Conservation (phyloP, 129 eudicot genomes). For the Gnaphalium uliginosum region DNA sequence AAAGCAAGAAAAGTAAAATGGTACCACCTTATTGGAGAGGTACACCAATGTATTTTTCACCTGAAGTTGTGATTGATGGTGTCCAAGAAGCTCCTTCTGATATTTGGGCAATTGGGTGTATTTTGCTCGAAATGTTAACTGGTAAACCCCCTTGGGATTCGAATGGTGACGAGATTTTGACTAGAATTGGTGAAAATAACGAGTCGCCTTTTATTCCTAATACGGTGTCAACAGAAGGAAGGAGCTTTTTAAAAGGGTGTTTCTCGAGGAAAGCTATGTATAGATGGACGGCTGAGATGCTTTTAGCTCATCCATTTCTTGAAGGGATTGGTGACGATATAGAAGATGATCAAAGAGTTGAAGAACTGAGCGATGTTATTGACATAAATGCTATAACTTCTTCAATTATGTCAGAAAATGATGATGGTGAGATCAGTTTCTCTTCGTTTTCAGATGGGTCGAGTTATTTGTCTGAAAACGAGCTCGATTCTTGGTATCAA, state of each 20-base stretch:
- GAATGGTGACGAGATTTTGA: conserved; percentile 37
- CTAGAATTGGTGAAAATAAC: conserved; percentile 36
- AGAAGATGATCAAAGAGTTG: conserved; percentile 24
- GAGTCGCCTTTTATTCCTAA: conserved; percentile 49
- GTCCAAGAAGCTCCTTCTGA: conserved; percentile 47
- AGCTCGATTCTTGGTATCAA: conserved; percentile 31
- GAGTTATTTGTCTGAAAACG: conserved; percentile 21
- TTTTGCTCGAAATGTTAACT: conserved; percentile 42
- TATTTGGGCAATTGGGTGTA: conserved; percentile 48
- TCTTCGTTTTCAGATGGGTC: conserved; percentile 41
- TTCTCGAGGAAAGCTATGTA: conserved; percentile 57
- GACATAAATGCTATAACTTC: conserved; percentile 42
- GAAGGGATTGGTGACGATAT: conserved; percentile 54
- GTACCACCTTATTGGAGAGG: conserved; percentile 30
- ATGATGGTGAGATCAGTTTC: conserved; percentile 42
- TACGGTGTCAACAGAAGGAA: conserved; percentile 51
- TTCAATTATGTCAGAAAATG: conserved; percentile 32
- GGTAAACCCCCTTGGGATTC: conserved; percentile 37
- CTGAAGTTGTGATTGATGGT: conserved; percentile 36
- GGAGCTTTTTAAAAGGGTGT: conserved; percentile 65
- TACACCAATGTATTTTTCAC: conserved; percentile 20
- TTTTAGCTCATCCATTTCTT: conserved; percentile 38
- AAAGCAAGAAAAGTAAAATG: conserved; percentile 42
- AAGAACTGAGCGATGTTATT: conserved; percentile 30
- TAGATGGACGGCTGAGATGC: conserved; percentile 44